Percentiles rank a stretch among this genome's conserved stretches.
Conservation (phyloP, 495 filamentous ascomycete genomes). For the Trichoderma virens region DNA sequence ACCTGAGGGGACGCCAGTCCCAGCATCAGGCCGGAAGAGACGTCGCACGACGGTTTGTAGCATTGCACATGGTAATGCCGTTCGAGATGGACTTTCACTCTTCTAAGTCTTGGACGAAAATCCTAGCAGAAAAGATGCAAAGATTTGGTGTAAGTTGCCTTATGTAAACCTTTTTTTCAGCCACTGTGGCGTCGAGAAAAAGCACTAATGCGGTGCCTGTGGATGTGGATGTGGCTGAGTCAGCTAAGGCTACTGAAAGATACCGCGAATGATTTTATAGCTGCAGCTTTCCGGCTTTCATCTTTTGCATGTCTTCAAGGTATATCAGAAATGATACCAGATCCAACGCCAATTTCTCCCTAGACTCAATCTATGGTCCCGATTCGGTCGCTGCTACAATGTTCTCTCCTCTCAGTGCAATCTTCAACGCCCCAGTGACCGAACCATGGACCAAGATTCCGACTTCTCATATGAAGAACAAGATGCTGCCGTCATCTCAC, state of each 20-base stretch:
- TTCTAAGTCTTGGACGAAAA: neutral
- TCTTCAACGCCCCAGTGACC: neutral
- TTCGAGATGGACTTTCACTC: neutral
- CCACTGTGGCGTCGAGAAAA: neutral
- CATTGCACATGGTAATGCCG: conserved; percentile 12
- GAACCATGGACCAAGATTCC: conserved; percentile 13
- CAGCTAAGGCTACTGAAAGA: neutral
- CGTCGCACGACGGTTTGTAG: conserved; percentile 6
- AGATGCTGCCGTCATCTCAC: neutral
- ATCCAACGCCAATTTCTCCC: neutral
- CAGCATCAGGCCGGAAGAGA: conserved; percentile 7
- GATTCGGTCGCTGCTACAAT: neutral
- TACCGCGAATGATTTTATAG: neutral
- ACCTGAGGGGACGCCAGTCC: neutral
- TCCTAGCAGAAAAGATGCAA: neutral
- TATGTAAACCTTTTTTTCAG: neutral
- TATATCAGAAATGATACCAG: neutral
- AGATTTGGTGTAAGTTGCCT: neutral
- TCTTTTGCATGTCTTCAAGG: neutral
- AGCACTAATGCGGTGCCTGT: neutral
- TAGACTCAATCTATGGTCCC: neutral
- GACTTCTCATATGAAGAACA: conserved; percentile 5
- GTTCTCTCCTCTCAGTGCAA: neutral
- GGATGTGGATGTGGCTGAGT: neutral
- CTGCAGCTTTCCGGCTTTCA: neutral